phyloP scores from a whole-genome alignment of 495 filamentous ascomycete genomes.

The Choiromyces venosus region DNA sequence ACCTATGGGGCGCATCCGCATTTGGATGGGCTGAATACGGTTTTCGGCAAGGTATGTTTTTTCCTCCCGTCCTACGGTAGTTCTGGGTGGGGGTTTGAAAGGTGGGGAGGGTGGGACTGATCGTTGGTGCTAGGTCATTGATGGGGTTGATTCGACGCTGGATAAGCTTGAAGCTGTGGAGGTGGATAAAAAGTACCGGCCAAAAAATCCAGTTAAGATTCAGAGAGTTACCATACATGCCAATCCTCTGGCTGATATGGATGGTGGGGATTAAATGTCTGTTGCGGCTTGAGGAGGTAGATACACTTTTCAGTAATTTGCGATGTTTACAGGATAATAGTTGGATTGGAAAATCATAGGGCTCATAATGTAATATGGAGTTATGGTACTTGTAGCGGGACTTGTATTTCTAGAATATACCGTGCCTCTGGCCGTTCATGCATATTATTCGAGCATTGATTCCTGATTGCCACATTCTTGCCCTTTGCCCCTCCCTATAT shows the following conservation, averaged over 20 bases:
- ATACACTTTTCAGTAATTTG: not conserved
- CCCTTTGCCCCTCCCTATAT: not conserved
- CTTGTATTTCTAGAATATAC: not conserved
- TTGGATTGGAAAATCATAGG: not conserved
- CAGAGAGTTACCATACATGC: constrained; percentile 81
- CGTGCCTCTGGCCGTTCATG: not conserved
- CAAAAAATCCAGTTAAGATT: constrained; percentile 65
- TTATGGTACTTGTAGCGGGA: not conserved
- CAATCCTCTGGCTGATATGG: constrained; percentile 70
- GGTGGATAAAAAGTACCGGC: constrained; percentile 86
- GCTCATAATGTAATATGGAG: not conserved
- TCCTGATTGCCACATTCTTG: not conserved
- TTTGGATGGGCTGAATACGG: constrained; percentile 88
- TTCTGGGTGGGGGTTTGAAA: constrained; percentile 48
- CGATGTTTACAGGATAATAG: not conserved
- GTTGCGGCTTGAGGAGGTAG: not conserved
- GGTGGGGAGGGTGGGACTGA: constrained; percentile 28
- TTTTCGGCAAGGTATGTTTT: constrained; percentile 77
- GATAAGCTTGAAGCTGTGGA: constrained; percentile 69
- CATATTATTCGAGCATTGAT: not conserved
- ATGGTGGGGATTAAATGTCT: constrained; percentile 35
- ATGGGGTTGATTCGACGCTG: constrained; percentile 58
- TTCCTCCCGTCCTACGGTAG: constrained; percentile 35
- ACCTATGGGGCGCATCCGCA: constrained; percentile 79
- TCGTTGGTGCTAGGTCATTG: constrained; percentile 49